These are phyloP conservation scores for Puya raimondii DNA, from an alignment of 176 grass and related monocot genomes.

Conservation along the genomic window DNA sequence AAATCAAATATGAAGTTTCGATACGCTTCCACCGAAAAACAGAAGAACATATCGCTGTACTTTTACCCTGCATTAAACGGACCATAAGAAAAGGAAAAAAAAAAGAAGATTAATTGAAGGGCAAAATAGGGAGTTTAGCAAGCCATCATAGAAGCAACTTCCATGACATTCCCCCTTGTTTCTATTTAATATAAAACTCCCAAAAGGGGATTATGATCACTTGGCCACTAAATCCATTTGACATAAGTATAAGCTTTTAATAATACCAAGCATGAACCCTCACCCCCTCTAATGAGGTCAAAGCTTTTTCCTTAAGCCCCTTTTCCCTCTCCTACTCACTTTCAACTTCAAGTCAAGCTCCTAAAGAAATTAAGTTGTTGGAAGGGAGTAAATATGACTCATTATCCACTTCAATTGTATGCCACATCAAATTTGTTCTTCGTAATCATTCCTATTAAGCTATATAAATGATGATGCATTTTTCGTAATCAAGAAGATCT, in stretches of 20 bases:
- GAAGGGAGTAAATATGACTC: background rate
- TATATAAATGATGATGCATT: no score
- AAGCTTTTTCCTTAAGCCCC: background rate
- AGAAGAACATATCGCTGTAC: no score
- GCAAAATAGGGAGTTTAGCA: background rate
- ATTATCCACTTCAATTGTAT: background rate
- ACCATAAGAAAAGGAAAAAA: no score
- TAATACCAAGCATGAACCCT: background rate
- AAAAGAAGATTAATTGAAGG: background rate
- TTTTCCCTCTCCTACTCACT: background rate
- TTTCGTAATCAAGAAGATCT: no score
- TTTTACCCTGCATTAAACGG: no score
- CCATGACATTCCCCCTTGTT: background rate
- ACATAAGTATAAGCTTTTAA: background rate
- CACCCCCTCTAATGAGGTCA: background rate
- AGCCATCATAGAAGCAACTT: background rate
- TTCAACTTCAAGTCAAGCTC: background rate
- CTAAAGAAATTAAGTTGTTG: background rate
- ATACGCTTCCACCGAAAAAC: no score
- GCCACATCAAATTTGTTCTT: background rate
- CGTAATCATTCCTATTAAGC: no score
- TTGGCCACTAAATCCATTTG: background rate
- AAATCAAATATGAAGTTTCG: no score
- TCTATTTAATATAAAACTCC: no score
- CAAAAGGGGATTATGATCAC: background rate